Base-by-base conservation (phyloP, 2,329 filamentous ascomycete species). In the Claviceps quebecensis region DNA sequence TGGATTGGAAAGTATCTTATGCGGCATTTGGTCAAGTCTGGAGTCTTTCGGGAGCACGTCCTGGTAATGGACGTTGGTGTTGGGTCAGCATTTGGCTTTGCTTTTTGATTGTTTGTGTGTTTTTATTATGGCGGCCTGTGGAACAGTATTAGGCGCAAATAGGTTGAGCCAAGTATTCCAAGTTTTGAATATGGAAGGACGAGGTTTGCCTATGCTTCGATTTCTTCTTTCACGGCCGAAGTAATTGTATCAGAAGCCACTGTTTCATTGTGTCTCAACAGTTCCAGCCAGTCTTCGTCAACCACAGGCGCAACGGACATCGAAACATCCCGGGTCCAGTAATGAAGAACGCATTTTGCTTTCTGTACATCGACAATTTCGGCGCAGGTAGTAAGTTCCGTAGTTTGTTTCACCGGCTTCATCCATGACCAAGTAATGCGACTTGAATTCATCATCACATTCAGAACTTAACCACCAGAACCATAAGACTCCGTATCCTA, bases 1-100 rank as follows among this genome's bases (percentile, higher is more conserved):
- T 51, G 48, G 17, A 54, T 54, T 51, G 41, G 29, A 34, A 23
- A 53, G 48, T 46, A 53, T 46, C 62, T 62, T 55, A 40, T 56
- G 54, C 56, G 38, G 51, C 51, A 52, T 56, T 56, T 61, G 57
- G 26, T 51, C 53, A 56, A 50, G 29, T 41, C 57, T 59, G 72
- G 72, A 70, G 70, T 75, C 65, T 56, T 53, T 53, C 59, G 56
- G 62, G 60, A 60, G 59, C 58, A 58, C 65, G 57, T 58, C 57
- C 53, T 40, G 57, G 55, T 58, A 61, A 59, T 16, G 58, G 49
- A 59, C 57, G 63, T 40, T 13, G 51, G 60, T 58, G 59, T 62
- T 62, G 60, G 60, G 58, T 61, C 64, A 46, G 64, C 63, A 64
- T 65, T 59, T 38, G 39, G 11, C 40, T 11, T 43, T 22, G 16